Base-by-base conservation (phyloP, 495 filamentous ascomycete genomes). In the Neurospora africana region DNA sequence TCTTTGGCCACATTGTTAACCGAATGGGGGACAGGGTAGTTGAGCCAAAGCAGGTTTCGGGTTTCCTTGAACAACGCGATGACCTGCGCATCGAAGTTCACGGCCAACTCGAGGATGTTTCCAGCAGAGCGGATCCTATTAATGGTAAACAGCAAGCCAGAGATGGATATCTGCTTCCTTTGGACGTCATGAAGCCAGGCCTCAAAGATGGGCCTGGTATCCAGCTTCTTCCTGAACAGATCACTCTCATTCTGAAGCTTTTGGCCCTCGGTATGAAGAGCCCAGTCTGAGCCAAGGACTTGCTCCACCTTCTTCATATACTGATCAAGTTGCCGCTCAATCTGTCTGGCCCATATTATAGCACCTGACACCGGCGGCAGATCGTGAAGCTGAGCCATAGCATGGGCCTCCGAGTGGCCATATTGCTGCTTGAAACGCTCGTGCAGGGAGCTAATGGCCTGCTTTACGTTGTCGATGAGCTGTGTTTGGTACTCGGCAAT, bases 301-400 rank as follows among this genome's bases (percentile, higher is more conserved):
- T 95, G 92, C 78, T 97, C 95, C 69, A 99, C 94, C 79, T 95
- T 96, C 76, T 93, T 93, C 95, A 99, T 97, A 81, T 98, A 98
- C 9, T 89, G 90, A 78, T 97, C 89, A 9, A 98, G 87, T 78
- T 98, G 95, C 27, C 92, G 89, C 84, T 98, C 95, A 72, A 99
- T 98, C 81, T 99, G 95, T 17, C 93, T 88, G 30, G 93, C 94
- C 93, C 95, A 98, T 70, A 98, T 94, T 70, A 99, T 97, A 19
- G 94, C 93, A 69, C 95, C 96, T 9, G 95, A 95, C 21, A 98
- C 93, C 1, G 95, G 96, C 0, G 95, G 95, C 19, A 99, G 82
- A 82, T 99, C 95, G 69, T 93, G 92, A 41, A 99, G 84, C 79
- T 98, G 95, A 2, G 95, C 93, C 95, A 99, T 98, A 6, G 91